A percentile compares a stretch with the other conserved stretches of the same genome.
Evolutionary conservation across 1,284 basidiomycete species (phyloP).

Genomic region (Chondrostereum purpureum): DNA sequence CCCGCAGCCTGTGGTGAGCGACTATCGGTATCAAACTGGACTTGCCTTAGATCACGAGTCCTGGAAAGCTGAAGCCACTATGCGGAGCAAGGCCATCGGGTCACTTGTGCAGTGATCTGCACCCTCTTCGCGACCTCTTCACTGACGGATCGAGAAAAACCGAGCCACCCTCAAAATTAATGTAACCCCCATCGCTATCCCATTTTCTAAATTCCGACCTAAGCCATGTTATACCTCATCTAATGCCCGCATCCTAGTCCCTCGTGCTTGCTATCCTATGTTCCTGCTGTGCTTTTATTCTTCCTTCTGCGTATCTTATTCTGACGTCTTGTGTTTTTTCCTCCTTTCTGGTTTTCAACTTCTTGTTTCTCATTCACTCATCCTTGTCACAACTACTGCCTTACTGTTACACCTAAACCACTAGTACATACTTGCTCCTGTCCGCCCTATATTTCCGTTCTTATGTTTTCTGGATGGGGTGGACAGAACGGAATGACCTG

Average conservation of each 20-base stretch:
- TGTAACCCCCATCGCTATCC: no score
- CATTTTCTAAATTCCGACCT: no score
- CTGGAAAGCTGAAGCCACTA: conserved; percentile 32
- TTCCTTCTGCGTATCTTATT: no score
- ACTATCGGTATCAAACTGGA: conserved; percentile 27
- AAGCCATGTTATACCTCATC: neutral
- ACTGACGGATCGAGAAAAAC: no score
- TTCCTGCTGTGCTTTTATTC: no score
- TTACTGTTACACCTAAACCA: neutral
- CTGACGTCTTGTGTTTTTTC: neutral
- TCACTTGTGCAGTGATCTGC: conserved; percentile 23
- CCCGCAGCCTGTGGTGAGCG: conserved; percentile 26
- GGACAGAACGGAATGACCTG: neutral
- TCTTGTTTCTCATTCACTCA: neutral
- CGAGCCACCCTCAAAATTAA: no score
- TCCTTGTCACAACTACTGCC: neutral
- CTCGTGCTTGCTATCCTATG: neutral
- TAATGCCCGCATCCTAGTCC: neutral
- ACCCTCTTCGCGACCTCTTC: no score
- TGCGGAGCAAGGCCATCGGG: conserved; percentile 30
- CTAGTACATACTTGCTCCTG: neutral
- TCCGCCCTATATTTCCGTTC: no score
- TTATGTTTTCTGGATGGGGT: no score
- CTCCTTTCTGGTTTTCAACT: neutral
- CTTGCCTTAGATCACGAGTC: conserved; percentile 26